Base-by-base conservation (phyloP, 2,329 filamentous ascomycete genomes). In the Aspergillus tubingensis region DNA sequence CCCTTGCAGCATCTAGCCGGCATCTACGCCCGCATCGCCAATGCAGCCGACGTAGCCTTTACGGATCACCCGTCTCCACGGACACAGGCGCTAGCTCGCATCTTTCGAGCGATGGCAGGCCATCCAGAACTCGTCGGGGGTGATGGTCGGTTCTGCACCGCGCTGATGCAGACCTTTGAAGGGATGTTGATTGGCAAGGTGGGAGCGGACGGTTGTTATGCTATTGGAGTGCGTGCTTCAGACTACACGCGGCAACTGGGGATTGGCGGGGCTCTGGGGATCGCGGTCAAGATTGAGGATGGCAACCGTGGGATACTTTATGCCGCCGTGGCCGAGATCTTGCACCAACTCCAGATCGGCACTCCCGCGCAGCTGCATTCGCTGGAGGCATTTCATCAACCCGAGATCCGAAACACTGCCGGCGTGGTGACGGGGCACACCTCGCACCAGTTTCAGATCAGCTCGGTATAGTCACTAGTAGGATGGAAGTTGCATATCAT, bases 191-290 rank as follows among this genome's bases (percentile, higher is more conserved):
- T 82, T 39, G 81, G 82, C 1, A 84, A 84, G 61, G 44, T 83
- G 2, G 81, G 81, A 0, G 81, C 81, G 0, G 81, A 83, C 63
- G 81, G 74, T 0, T 83, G 79, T 51, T 84, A 83, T 63, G 79
- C 75, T 0, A 67, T 83, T 7, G 81, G 76, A 0, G 65, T 83
- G 3, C 70, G 76, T n/a, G 71, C 67, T 7, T 78, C 75, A 0
- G 69, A 76, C 25, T 63, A 73, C 19, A 80, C 79, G 0, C 65
- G 57, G n/a, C 62, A 57, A 1, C 68, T 81, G 3, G 77, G 79
- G 0, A 74, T 72, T 0, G 54, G 72, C 1, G 78, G 76, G 5
- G 71, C 74, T 0, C 52, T 83, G 3, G 58, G 80, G 0, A 78
- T 83, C 10, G 72, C 80, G 0, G 76, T 81, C 11, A 83, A 84